These are phyloP conservation scores for Buxus sempervirens DNA, from an alignment of 164 flowering plant genomes.

Conservation along the genomic window DNA sequence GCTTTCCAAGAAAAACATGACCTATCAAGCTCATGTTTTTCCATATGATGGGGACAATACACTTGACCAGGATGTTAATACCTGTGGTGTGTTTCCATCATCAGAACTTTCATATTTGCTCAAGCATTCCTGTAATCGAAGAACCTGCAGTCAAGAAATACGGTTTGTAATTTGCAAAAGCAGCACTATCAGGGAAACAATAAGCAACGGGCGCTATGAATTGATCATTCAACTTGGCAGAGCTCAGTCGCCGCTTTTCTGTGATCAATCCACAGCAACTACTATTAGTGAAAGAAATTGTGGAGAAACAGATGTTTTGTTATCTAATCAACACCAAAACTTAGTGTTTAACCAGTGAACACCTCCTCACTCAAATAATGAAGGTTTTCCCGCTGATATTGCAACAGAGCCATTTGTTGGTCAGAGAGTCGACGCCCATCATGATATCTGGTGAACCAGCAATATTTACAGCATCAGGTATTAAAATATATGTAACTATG, in stretches of 20 bases:
- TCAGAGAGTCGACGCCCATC: slow-evolving; percentile 96
- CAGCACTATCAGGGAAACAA: not conserved
- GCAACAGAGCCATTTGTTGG: slow-evolving; percentile 98
- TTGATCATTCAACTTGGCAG: slow-evolving; percentile 1
- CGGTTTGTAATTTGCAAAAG: not conserved
- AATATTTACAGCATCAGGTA: slow-evolving; percentile 7
- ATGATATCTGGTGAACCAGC: slow-evolving; percentile 60
- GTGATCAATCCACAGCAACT: slow-evolving; percentile 5
- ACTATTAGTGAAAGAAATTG: not conserved
- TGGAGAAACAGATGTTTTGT: not conserved
- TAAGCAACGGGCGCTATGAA: not conserved
- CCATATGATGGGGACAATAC: not conserved
- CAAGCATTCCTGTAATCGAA: slow-evolving; percentile 89
- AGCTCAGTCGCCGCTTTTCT: slow-evolving; percentile 1
- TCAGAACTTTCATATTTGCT: slow-evolving; percentile 86
- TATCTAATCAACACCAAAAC: not conserved
- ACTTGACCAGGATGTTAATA: slow-evolving; percentile 16
- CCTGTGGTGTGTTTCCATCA: slow-evolving; percentile 95
- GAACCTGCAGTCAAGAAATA: slow-evolving; percentile 50
- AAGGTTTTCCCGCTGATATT: slow-evolving; percentile 95
- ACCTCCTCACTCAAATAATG: slow-evolving; percentile 98
- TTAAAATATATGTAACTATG: not conserved
- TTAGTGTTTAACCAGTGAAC: slow-evolving; percentile 10
- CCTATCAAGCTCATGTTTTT: not conserved
- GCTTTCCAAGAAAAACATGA: not conserved